Percentiles rank a stretch among this genome's conserved stretches.
These are phyloP conservation scores for Neostapfia colusana DNA, from an alignment of 176 grass and related monocot species.

Conservation along the genomic window DNA sequence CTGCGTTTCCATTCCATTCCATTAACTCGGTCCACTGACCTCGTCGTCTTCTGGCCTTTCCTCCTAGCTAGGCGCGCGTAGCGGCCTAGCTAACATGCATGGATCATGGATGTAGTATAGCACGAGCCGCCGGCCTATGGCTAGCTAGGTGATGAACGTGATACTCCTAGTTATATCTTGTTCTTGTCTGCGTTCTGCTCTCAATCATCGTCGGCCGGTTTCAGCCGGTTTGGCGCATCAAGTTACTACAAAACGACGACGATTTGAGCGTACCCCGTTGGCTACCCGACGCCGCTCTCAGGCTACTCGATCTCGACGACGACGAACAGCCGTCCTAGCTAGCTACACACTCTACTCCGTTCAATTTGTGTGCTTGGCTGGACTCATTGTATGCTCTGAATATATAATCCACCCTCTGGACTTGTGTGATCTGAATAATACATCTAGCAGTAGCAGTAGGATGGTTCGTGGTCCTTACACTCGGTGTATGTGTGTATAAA, in stretches of 20 bases:
- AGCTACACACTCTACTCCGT: neutral
- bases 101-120: too few relatives aligned
- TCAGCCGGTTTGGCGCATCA: constrained; percentile 23
- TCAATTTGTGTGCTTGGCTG: neutral
- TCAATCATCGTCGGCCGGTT: too few relatives aligned
- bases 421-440: neutral
- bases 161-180: neutral
- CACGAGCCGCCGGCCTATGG: neutral
- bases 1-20: constrained; percentile 36
- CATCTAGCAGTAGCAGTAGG: too few relatives aligned
- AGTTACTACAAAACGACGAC: constrained; percentile 31
- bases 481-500: constrained; percentile 28
- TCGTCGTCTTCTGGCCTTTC: too few relatives aligned
- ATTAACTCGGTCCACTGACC: neutral
- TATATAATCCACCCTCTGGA: too few relatives aligned
- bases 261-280: neutral
- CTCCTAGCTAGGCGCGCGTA: too few relatives aligned
- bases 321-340: constrained; percentile 24
- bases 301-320: too few relatives aligned
- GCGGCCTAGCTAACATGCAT: too few relatives aligned
- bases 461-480: neutral
- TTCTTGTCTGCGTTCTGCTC: neutral
- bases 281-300: neutral
- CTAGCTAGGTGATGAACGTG: neutral
- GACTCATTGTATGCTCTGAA: too few relatives aligned